phyloP scores from a whole-genome alignment of 2,329 filamentous ascomycete genomes.

The Capronia epimyces region DNA sequence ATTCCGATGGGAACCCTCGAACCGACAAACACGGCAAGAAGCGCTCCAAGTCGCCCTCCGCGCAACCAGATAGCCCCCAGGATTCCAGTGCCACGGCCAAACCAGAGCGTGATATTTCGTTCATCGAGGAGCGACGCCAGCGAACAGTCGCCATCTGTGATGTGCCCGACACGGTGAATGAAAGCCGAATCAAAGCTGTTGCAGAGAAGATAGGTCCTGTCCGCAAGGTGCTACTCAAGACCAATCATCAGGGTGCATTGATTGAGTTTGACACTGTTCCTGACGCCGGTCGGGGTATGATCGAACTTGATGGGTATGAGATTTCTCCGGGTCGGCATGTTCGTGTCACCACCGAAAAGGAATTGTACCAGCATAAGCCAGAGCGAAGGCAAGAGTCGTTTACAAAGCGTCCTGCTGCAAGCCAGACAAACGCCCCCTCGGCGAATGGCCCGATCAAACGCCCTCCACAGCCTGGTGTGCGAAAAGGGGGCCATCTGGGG shows the following conservation, averaged over 20 bases:
- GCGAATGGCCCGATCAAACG: constrained; percentile 40
- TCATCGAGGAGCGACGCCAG: constrained; percentile 47
- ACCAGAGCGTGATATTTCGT: constrained; percentile 19
- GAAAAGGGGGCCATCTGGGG: constrained; percentile 26
- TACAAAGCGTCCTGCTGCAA: constrained; percentile 38
- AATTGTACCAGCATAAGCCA: constrained; percentile 43
- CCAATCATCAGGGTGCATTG: constrained; percentile 76
- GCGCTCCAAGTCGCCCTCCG: constrained; percentile 19
- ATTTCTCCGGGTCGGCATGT: constrained; percentile 41
- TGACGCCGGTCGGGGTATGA: constrained; percentile 58
- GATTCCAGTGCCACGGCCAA: constrained; percentile 30
- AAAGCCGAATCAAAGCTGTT: constrained; percentile 69
- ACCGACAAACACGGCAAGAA: constrained; percentile 34
- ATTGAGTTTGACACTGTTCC: constrained; percentile 71
- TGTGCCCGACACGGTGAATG: constrained; percentile 86
- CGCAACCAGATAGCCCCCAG: neutral
- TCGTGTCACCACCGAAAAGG: constrained; percentile 47
- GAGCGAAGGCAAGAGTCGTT: constrained; percentile 40
- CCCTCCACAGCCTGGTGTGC: constrained; percentile 41
- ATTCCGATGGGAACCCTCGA: constrained; percentile 36
- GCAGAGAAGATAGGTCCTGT: constrained; percentile 66
- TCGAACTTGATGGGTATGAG: constrained; percentile 45
- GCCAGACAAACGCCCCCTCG: constrained; percentile 27
- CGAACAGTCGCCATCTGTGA: constrained; percentile 78
- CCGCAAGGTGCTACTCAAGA: constrained; percentile 70